These are phyloP conservation scores for Colletotrichum sp. DNA, from an alignment of 2,329 filamentous ascomycete species.

Conservation along the genomic window DNA sequence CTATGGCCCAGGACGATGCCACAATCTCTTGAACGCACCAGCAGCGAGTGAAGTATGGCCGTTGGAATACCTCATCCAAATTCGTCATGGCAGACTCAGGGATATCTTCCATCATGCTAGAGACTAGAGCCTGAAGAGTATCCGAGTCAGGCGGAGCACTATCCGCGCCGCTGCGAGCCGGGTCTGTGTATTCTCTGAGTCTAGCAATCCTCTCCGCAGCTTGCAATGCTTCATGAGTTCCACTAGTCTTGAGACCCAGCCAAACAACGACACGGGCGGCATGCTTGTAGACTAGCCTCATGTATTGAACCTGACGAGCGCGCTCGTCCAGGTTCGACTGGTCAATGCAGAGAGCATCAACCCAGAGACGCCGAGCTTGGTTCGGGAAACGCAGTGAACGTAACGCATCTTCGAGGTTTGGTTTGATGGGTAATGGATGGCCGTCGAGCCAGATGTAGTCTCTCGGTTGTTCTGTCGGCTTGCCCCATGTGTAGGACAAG, in stretches of 20 bases:
- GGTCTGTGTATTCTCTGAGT: conserved; percentile 4
- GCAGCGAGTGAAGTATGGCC: conserved; percentile 8
- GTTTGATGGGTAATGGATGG: not conserved
- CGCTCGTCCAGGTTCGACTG: conserved; percentile 19
- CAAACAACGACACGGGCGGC: conserved; percentile 7
- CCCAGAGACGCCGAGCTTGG: conserved; percentile 21
- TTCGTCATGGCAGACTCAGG: conserved; percentile 2
- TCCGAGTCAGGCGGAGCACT: not conserved
- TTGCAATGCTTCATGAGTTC: conserved; percentile 6
- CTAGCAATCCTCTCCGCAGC: conserved; percentile 5
- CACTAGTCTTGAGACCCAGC: conserved; percentile 1
- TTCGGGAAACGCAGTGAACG: conserved; percentile 2
- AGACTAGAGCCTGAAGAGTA: not conserved
- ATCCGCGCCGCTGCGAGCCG: not conserved
- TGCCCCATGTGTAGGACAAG: conserved; percentile 21
- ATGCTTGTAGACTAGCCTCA: conserved; percentile 14
- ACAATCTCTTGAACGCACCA: conserved; percentile 15
- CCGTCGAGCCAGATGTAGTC: conserved; percentile 16
- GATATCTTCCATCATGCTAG: conserved; percentile 2
- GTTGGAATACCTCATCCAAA: conserved; percentile 1
- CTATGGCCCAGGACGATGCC: conserved; percentile 3
- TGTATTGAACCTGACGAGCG: conserved; percentile 13
- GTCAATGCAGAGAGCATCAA: conserved; percentile 30
- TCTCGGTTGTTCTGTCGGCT: conserved; percentile 1
- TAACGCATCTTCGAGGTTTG: conserved; percentile 11